Evolutionary conservation across 768 basidiomycete species (phyloP).

Genomic region (Boletus reticulatus): DNA sequence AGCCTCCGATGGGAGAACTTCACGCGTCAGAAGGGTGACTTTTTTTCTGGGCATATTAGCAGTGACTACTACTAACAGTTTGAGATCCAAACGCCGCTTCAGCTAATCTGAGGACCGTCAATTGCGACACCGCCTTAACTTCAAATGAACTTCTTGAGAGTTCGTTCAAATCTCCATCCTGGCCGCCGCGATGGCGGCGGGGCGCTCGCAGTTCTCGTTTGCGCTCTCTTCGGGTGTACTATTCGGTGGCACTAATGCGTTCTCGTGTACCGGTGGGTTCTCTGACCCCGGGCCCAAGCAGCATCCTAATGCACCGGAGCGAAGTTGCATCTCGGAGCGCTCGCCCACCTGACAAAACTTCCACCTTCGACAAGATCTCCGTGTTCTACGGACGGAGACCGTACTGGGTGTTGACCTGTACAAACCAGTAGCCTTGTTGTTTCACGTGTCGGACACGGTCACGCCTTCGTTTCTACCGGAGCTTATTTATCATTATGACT

Average conservation of each 20-base stretch:
- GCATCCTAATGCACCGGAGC: conserved; percentile 8
- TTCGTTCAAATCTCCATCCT: conserved; percentile 20
- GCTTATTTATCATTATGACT: background rate
- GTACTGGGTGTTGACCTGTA: background rate
- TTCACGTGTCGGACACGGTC: background rate
- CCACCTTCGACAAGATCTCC: conserved; percentile 7
- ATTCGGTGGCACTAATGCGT: conserved; percentile 17
- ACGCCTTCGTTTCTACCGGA: conserved; percentile 5
- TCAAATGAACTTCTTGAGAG: conserved; percentile 1
- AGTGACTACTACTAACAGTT: background rate
- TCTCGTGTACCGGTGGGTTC: conserved; percentile 7
- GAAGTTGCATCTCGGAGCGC: conserved; percentile 4
- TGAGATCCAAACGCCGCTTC: conserved; percentile 18
- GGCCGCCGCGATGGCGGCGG: conserved; percentile 28
- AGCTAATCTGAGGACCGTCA: conserved; percentile 12
- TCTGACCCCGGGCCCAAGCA: conserved; percentile 1
- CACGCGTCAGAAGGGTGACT: background rate
- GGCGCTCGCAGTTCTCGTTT: conserved; percentile 11
- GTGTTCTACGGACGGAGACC: conserved; percentile 9
- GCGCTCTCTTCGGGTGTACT: conserved; percentile 20
- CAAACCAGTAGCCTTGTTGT: conserved; percentile 3
- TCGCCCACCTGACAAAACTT: conserved; percentile 3
- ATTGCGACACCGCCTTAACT: background rate
- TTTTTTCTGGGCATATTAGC: background rate
- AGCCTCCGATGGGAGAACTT: background rate